A percentile compares a stretch with the other conserved stretches of the same genome.
phyloP scores from a whole-genome alignment of 164 flowering plant genomes.

The Chimonanthus salicifolius region DNA sequence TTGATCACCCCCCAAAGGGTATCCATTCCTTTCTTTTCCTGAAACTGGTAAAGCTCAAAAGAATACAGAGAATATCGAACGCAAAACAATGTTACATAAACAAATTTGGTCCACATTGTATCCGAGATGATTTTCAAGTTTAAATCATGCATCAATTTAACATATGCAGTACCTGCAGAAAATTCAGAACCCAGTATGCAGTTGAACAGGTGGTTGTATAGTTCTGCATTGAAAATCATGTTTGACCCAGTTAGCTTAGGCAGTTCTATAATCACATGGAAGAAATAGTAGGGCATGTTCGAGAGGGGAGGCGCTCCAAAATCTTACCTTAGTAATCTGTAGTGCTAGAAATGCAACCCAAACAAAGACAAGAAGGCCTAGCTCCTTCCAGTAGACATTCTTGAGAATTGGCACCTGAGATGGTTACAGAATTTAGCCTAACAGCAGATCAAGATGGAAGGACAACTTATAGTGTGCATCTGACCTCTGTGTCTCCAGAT shows the following conservation, averaged over 20 bases:
- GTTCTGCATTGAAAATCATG: constrained; percentile 41
- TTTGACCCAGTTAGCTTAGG: constrained; percentile 11
- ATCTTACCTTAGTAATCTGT: constrained; percentile 70
- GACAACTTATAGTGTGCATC: neutral
- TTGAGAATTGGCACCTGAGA: constrained; percentile 60
- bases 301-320: neutral
- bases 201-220: constrained; percentile 57
- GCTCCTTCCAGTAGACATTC: constrained; percentile 89
- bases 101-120: neutral
- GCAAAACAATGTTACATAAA: neutral
- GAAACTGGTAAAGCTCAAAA: neutral
- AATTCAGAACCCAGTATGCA: constrained; percentile 76
- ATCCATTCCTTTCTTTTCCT: neutral
- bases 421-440: constrained; percentile 12
- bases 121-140: neutral
- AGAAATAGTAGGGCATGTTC: neutral
- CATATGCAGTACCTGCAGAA: constrained; percentile 59
- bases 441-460: neutral
- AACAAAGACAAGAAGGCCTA: constrained; percentile 79
- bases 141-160: neutral
- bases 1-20: neutral
- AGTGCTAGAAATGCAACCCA: constrained; percentile 84
- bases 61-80: neutral
- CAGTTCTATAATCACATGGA: neutral
- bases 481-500: constrained; percentile 15